Percentiles rank a stretch among this genome's conserved stretches.
These are phyloP conservation scores for Backusella luteola DNA, from an alignment of 192 early-diverging fungal genomes.

Conservation along the genomic window DNA sequence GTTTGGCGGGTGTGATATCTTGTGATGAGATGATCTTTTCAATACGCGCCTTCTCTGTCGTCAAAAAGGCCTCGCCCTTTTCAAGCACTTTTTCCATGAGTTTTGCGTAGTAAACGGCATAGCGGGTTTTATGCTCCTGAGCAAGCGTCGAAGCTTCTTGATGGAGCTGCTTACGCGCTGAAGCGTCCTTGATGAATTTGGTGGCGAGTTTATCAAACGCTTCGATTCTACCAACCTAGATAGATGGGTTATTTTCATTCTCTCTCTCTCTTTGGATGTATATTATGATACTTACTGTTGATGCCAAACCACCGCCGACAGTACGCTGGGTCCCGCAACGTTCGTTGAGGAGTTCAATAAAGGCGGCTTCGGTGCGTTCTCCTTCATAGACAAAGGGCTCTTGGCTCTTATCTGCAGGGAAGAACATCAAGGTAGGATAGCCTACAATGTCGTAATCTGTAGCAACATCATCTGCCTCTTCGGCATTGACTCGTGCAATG, in stretches of 20 bases:
- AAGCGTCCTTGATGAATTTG: slow-evolving; percentile 59
- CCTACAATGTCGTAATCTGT: slow-evolving; percentile 66
- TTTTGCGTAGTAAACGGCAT: slow-evolving; percentile 87
- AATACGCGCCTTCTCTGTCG: slow-evolving; percentile 79
- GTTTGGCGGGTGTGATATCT: slow-evolving; percentile 64
- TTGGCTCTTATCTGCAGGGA: slow-evolving; percentile 64
- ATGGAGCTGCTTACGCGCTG: neutral
- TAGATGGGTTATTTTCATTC: too few relatives aligned
- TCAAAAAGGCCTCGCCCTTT: slow-evolving; percentile 62
- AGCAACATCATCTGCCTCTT: slow-evolving; percentile 59
- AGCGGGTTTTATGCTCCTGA: slow-evolving; percentile 42
- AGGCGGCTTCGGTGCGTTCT: slow-evolving; percentile 64
- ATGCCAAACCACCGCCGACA: slow-evolving; percentile 69
- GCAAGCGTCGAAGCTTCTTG: slow-evolving; percentile 40
- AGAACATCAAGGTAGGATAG: slow-evolving; percentile 89
- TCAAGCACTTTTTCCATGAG: slow-evolving; percentile 84
- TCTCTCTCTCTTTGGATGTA: too few relatives aligned
- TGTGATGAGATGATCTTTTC: slow-evolving; percentile 71
- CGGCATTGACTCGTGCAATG: slow-evolving; percentile 92
- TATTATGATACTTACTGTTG: slow-evolving; percentile 36
- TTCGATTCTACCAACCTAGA: slow-evolving; percentile 57
- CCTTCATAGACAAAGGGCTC: slow-evolving; percentile 70
- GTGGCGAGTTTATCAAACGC: slow-evolving; percentile 56
- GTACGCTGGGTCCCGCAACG: slow-evolving; percentile 74
- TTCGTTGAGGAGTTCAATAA: slow-evolving; percentile 84